Conservation (phyloP, 176 grass and related monocot species). For the Raddia distichophylla region DNA sequence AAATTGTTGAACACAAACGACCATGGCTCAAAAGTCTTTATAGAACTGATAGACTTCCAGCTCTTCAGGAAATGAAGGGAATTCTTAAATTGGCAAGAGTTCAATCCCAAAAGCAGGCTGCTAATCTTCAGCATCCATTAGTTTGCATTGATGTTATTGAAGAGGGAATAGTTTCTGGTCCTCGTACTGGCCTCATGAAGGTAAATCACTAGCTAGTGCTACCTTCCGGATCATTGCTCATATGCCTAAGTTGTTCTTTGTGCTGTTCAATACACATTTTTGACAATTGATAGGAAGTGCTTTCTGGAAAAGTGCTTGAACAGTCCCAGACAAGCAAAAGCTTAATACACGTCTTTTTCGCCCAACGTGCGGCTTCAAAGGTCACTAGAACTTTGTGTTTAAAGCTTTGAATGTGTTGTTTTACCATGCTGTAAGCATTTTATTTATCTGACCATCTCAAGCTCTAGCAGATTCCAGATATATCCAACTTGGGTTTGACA, state of each 20-base stretch:
- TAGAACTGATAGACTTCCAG: constrained; percentile 68
- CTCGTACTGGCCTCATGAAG: constrained; percentile 75
- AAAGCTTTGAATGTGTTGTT: neutral
- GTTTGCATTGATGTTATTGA: constrained; percentile 87
- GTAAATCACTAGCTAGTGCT: constrained; percentile 46
- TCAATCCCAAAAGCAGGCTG: constrained; percentile 56
- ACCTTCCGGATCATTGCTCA: neutral
- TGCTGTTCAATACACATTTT: constrained; percentile 29
- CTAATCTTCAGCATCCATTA: constrained; percentile 63
- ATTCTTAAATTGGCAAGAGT: constrained; percentile 69
- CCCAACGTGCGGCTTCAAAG: constrained; percentile 91
- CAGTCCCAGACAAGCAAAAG: constrained; percentile 78
- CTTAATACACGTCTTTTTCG: constrained; percentile 77
- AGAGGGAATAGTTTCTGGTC: constrained; percentile 75
- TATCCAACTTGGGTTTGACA: constrained; percentile 67
- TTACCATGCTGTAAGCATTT: constrained; percentile 8
- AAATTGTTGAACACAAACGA: constrained; percentile 61
- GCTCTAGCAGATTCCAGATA: constrained; percentile 60
- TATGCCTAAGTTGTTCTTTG: constrained; percentile 19
- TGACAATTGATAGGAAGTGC: constrained; percentile 60
- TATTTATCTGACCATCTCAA: constrained; percentile 33
- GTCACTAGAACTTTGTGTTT: constrained; percentile 42
- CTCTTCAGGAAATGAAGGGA: constrained; percentile 52
- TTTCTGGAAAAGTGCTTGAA: constrained; percentile 55
- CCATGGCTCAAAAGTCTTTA: constrained; percentile 84